phyloP scores from a whole-genome alignment of 148 eudicot genomes.

The Camellia granthamiana region DNA sequence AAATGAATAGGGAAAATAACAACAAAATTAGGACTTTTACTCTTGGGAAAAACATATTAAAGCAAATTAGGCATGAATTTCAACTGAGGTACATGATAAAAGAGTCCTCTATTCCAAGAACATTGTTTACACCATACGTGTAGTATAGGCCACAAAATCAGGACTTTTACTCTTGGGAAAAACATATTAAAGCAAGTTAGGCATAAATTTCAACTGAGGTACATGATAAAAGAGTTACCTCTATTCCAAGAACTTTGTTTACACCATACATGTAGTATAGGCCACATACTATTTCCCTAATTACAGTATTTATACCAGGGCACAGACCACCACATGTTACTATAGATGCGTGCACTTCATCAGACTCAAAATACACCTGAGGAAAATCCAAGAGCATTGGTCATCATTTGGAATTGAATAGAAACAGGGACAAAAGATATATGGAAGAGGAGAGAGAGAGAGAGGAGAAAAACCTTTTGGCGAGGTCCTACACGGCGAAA shows the following conservation, averaged over 20 bases:
- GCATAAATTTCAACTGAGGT: background rate
- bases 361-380: conserved; percentile 51
- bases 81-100: background rate
- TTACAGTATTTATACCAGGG: conserved; percentile 55
- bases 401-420: conserved; percentile 5
- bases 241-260: conserved; percentile 44
- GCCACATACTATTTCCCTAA: conserved; percentile 55
- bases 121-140: conserved; percentile 47
- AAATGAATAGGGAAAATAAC: background rate
- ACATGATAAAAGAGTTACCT: conserved; percentile 24
- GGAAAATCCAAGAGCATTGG: background rate
- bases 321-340: conserved; percentile 62
- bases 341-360: conserved; percentile 52
- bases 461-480: conserved; percentile 12
- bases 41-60: background rate
- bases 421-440: background rate
- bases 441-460: too few relatives aligned
- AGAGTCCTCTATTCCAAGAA: conserved; percentile 46
- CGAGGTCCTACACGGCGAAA: conserved; percentile 22
- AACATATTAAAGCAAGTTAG: background rate
- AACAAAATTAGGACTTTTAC: background rate
- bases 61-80: background rate
- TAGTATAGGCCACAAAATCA: conserved; percentile 30
- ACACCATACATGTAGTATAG: conserved; percentile 51
- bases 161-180: background rate